Base-by-base conservation (phyloP, 2,329 filamentous ascomycete species). In the Fusarium pininemorale region DNA sequence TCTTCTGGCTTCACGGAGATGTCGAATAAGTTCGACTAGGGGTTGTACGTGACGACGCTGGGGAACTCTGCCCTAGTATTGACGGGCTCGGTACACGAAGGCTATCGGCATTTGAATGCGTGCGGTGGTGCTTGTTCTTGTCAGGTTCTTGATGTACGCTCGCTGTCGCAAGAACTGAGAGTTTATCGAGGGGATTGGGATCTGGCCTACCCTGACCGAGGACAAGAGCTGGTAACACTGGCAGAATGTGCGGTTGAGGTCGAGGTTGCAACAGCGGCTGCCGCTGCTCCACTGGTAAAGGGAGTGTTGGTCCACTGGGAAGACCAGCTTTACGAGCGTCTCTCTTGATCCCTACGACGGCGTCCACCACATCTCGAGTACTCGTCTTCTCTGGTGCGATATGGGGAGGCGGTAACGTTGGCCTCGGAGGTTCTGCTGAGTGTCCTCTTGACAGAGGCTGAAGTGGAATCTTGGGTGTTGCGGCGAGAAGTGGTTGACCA, bases 111-210 rank as follows among this genome's bases (percentile, higher is more conserved):
- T 63, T 48, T 62, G 66, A 69, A 65, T 76, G 56, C 22, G 68
- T 69, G 13, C 75, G 72, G 3, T 65, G 74, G 16, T 75, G 79
- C 55, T 73, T 75, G 30, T 59, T 73, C 30, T 74, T 63, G 42
- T 77, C 75, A 50, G 77, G 73, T 3, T 79, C 74, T 70, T 81
- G 77, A 44, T 79, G 76, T 14, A 80, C 76, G 50, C 82, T 84
- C 18, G 82, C 82, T 38, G 79, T 81, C 16, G 82, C 83, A 51
- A 84, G 77, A 12, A 84, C 81, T n/a, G 82, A 80, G 30, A 84
- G 69, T 58, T 80, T 82, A 56, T 83, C 81, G 41, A 83, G 72
- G 12, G 78, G 68, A 20, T 51, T 73, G 26, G 63, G 67, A 22
- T 75, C 70, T 45, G 73, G 77, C 37, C 70, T 70, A 22, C 72